These are phyloP conservation scores for Pholiota adiposa DNA, from an alignment of 1,284 basidiomycete genomes.

Conservation along the genomic window DNA sequence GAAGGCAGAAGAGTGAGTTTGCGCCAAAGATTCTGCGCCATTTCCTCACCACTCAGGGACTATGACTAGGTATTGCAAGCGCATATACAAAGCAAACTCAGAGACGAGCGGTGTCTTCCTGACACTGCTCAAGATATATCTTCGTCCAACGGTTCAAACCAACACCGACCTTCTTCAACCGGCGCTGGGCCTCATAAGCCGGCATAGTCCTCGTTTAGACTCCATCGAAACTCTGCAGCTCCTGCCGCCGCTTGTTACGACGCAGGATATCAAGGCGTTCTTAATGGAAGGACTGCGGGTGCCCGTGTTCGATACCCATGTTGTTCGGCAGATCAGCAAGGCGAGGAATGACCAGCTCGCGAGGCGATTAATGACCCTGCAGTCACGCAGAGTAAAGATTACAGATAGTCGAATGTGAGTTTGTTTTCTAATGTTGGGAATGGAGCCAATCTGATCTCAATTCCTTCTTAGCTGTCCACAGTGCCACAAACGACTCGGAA, in stretches of 20 bases:
- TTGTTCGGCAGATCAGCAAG: constrained; percentile 72
- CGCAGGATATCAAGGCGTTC: constrained; percentile 82
- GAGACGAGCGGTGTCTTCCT: constrained; percentile 77
- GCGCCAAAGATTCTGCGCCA: not conserved
- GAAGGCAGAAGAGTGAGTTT: constrained; percentile 86
- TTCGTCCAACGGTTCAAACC: constrained; percentile 64
- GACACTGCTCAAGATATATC: constrained; percentile 86
- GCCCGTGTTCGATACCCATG: constrained; percentile 68
- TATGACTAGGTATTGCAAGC: constrained; percentile 79
- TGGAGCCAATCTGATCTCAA: not conserved
- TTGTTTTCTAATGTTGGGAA: not conserved
- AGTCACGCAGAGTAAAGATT: constrained; percentile 86
- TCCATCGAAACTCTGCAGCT: constrained; percentile 81
- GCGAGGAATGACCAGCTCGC: constrained; percentile 77
- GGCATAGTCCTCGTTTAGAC: constrained; percentile 84
- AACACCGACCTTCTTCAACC: constrained; percentile 67
- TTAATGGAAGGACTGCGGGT: constrained; percentile 74
- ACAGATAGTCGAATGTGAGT: constrained; percentile 86
- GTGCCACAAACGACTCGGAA: constrained; percentile 94
- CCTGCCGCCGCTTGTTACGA: constrained; percentile 85
- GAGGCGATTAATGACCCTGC: constrained; percentile 71
- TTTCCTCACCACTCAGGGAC: not conserved
- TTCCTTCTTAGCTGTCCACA: constrained; percentile 78
- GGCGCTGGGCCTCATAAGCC: constrained; percentile 83
- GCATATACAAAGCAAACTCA: constrained; percentile 67